Percentiles rank a stretch among this genome's conserved stretches.
Evolutionary conservation across 2,329 filamentous ascomycete genomes (phyloP).

Genomic region (Mycogone perniciosa): DNA sequence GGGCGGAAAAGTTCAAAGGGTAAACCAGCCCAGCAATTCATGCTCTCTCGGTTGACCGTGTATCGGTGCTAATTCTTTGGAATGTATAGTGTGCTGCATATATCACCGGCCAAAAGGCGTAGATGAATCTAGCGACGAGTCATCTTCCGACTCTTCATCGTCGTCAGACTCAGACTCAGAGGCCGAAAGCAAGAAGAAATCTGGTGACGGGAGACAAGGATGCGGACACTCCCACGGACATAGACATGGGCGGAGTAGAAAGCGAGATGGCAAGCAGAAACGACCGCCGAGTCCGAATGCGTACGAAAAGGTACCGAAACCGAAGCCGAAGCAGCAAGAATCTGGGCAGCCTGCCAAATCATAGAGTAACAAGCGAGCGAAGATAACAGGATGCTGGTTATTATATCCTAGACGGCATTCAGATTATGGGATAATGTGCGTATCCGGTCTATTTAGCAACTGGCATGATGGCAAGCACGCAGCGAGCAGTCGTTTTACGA

Average conservation of each 20-base stretch:
- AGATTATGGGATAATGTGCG: no score
- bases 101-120: slow-evolving; percentile 81
- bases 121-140: slow-evolving; percentile 73
- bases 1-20: slow-evolving; percentile 93
- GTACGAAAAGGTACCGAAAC: slow-evolving; percentile 65
- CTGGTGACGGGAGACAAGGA: slow-evolving; percentile 23
- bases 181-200: slow-evolving; percentile 33
- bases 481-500: not conserved
- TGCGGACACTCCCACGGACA: slow-evolving; percentile 31
- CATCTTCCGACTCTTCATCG: slow-evolving; percentile 45
- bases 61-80: no score
- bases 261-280: slow-evolving; percentile 31
- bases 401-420: not conserved
- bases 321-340: slow-evolving; percentile 26
- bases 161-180: slow-evolving; percentile 46
- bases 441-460: not conserved
- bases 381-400: not conserved
- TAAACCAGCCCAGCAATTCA: slow-evolving; percentile 30
- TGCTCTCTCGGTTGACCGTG: not conserved
- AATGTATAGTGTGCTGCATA: slow-evolving; percentile 82
- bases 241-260: slow-evolving; percentile 20
- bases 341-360: not conserved
- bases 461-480: not conserved
- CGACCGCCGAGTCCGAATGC: slow-evolving; percentile 66
- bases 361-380: not conserved